Evolutionary conservation across 2,329 filamentous ascomycete genomes (phyloP).

Genomic region (Fusarium sp.): DNA sequence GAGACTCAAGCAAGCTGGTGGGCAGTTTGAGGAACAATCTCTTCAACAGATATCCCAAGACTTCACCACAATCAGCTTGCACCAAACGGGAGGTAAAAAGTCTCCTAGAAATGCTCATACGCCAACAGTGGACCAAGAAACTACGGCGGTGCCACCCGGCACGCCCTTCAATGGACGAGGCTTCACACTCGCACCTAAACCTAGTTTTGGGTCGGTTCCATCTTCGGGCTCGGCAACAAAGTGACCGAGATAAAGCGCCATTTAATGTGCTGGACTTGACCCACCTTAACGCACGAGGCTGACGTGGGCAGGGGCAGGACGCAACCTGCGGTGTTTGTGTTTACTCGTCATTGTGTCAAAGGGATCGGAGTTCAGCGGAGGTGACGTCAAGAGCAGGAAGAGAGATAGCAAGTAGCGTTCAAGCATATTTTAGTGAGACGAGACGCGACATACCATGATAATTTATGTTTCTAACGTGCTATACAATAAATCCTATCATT

Average conservation of each 20-base stretch:
- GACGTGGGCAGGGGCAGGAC: background rate
- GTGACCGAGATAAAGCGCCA: background rate
- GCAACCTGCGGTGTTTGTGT: background rate
- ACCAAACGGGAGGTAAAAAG: background rate
- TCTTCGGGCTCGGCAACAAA: background rate
- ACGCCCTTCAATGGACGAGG: background rate
- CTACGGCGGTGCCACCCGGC: background rate
- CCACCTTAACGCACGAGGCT: too few species aligned
- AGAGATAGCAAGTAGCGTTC: background rate
- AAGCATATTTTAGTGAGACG: background rate
- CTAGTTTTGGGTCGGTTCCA: background rate
- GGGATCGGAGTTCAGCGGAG: too few species aligned
- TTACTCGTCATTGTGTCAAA: background rate
- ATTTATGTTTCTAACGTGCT: background rate
- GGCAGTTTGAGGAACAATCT: slow-evolving; percentile 35
- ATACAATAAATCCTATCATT: background rate
- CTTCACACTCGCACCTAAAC: slow-evolving; percentile 1
- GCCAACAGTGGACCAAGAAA: background rate
- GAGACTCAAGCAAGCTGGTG: slow-evolving; percentile 32
- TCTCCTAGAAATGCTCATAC: background rate
- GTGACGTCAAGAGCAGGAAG: background rate
- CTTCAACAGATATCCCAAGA: slow-evolving; percentile 37
- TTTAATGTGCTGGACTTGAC: too few species aligned
- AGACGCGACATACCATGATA: background rate
- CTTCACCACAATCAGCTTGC: background rate